phyloP scores from a whole-genome alignment of 306 rosid genomes.

The Casuarina glauca region DNA sequence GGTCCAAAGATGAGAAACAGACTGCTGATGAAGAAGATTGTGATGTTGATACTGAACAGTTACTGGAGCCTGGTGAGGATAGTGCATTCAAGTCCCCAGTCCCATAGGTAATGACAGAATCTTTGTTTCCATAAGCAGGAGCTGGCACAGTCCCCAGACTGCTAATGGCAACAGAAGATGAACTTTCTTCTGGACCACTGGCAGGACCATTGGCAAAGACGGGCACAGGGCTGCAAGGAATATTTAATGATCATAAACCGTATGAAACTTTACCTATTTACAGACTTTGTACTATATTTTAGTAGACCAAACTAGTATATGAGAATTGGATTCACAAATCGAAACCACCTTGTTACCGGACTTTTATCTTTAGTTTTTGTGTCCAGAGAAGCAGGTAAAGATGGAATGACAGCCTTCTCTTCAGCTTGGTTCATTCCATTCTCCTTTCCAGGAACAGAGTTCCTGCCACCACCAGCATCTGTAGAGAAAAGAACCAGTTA shows the following conservation, averaged over 20 bases:
- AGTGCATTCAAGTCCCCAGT: slow-evolving; percentile 36
- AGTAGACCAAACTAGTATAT: slow-evolving; percentile 11
- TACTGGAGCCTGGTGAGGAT: slow-evolving; percentile 40
- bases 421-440: slow-evolving; percentile 60
- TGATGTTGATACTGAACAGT: slow-evolving; percentile 30
- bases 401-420: slow-evolving; percentile 53
- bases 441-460: slow-evolving; percentile 59
- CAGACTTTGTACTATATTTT: neutral
- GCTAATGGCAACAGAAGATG: slow-evolving; percentile 41
- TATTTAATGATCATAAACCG: slow-evolving; percentile 22
- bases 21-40: slow-evolving; percentile 47
- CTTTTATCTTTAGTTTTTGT: slow-evolving; percentile 55
- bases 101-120: slow-evolving; percentile 33
- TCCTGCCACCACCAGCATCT: slow-evolving; percentile 77
- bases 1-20: slow-evolving; percentile 65
- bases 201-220: slow-evolving; percentile 52
- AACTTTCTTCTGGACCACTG: slow-evolving; percentile 44
- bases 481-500: slow-evolving; percentile 32
- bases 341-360: slow-evolving; percentile 55
- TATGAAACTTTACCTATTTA: slow-evolving; percentile 7
- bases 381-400: slow-evolving; percentile 56
- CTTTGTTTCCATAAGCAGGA: slow-evolving; percentile 45
- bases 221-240: slow-evolving; percentile 58
- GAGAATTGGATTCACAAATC: slow-evolving; percentile 1
- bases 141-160: slow-evolving; percentile 42